Conservation (phyloP, 2,329 filamentous ascomycete species). For the Hansfordia pulvinata region DNA sequence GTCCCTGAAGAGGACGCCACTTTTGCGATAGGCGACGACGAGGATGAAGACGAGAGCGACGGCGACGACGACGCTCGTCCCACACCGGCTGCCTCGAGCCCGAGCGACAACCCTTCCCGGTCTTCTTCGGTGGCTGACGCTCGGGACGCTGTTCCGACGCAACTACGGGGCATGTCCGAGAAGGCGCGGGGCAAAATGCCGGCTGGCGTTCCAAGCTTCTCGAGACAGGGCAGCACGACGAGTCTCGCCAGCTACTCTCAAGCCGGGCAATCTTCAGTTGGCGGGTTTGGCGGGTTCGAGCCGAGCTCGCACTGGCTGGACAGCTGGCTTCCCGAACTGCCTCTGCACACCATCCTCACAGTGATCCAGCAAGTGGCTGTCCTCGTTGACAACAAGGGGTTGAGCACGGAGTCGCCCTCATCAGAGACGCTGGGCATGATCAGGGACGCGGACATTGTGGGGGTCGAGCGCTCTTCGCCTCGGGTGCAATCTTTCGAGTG, state of each 20-base stretch:
- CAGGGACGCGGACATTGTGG: conserved; percentile 47
- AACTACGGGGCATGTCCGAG: conserved; percentile 87
- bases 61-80: conserved; percentile 33
- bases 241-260: conserved; percentile 58
- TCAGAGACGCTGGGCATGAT: conserved; percentile 39
- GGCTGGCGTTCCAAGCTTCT: conserved; percentile 68
- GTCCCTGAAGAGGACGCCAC: conserved; percentile 68
- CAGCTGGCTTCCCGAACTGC: conserved; percentile 82
- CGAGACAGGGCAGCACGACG: conserved; percentile 77
- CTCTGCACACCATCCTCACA: conserved; percentile 73
- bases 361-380: conserved; percentile 55
- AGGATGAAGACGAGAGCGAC: conserved; percentile 50
- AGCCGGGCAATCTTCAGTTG: conserved; percentile 38
- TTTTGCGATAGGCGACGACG: conserved; percentile 84
- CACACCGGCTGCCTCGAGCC: conserved; percentile 48
- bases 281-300: conserved; percentile 53
- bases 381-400: conserved; percentile 37
- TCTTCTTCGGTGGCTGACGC: conserved; percentile 54
- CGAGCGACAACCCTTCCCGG: conserved; percentile 47
- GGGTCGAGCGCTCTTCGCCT: conserved; percentile 61
- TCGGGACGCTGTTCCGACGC: conserved; percentile 70
- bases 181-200: conserved; percentile 96
- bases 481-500: conserved; percentile 87
- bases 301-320: conserved; percentile 82
- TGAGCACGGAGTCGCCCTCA: conserved; percentile 26